phyloP scores from a whole-genome alignment of 495 filamentous ascomycete species.

The Monascus purpureus region DNA sequence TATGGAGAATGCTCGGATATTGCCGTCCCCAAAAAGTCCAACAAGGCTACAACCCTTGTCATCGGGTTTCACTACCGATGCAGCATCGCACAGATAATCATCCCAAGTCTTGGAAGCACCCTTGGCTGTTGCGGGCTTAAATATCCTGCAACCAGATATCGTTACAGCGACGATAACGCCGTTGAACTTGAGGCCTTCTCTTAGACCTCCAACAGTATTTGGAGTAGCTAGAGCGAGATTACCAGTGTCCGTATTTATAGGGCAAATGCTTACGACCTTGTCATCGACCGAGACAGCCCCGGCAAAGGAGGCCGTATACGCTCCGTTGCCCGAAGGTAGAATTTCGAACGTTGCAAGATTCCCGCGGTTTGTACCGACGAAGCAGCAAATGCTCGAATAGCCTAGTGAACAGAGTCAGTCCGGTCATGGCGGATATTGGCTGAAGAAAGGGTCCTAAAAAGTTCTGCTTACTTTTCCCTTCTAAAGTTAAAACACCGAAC shows the following conservation, averaged over 20 bases:
- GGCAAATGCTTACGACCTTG: constrained; percentile 57
- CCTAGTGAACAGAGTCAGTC: constrained; percentile 28
- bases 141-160: constrained; percentile 60
- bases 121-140: constrained; percentile 70
- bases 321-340: constrained; percentile 51
- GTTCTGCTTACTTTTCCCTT: constrained; percentile 51
- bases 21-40: constrained; percentile 69
- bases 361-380: constrained; percentile 77
- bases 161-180: constrained; percentile 61
- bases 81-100: constrained; percentile 63
- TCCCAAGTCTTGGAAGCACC: constrained; percentile 85
- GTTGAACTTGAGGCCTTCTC: constrained; percentile 54
- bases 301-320: constrained; percentile 58
- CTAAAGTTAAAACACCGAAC: constrained; percentile 87
- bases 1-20: constrained; percentile 65
- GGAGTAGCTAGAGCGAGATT: constrained; percentile 62
- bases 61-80: constrained; percentile 57
- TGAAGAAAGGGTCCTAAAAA: neutral
- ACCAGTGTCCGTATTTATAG: constrained; percentile 67
- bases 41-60: constrained; percentile 64
- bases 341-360: constrained; percentile 81
- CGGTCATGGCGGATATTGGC: neutral
- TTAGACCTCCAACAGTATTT: constrained; percentile 51
- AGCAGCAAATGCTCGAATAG: constrained; percentile 86
- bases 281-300: constrained; percentile 56